A percentile compares a stretch with the other conserved stretches of the same genome.
These are phyloP conservation scores for Apostasia ramifera DNA, from an alignment of 106 monocot species.

Conservation along the genomic window DNA sequence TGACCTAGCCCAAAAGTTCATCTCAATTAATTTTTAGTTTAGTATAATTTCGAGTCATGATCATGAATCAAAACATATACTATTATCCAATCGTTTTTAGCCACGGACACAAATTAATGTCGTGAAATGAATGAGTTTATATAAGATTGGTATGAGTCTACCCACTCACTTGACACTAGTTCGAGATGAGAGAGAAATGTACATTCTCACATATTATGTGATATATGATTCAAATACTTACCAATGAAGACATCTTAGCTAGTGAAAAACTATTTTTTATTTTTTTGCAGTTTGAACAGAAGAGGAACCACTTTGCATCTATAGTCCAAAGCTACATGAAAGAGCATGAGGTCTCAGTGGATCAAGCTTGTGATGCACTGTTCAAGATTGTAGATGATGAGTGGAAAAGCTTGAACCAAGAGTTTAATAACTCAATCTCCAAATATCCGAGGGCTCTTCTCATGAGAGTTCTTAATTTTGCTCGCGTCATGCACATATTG, in stretches of 20 bases:
- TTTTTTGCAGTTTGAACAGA: conserved; percentile 7
- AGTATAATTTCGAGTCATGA: too few relatives aligned
- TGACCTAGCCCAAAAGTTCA: too few relatives aligned
- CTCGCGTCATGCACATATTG: not conserved
- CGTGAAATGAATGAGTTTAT: too few relatives aligned
- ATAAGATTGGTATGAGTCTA: too few relatives aligned
- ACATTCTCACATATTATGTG: not conserved
- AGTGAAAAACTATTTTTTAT: not conserved
- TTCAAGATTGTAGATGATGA: conserved; percentile 2
- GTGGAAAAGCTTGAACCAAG: conserved; percentile 13
- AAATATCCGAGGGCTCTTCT: not conserved
- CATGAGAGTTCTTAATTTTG: not conserved
- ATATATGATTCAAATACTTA: not conserved
- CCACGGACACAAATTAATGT: too few relatives aligned
- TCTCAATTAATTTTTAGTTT: too few relatives aligned
- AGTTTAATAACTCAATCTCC: not conserved
- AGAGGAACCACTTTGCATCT: not conserved
- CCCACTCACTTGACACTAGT: too few relatives aligned
- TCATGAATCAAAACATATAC: too few relatives aligned
- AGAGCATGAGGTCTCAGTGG: conserved; percentile 4
- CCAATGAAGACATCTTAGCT: too few relatives aligned
- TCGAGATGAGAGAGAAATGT: too few relatives aligned
- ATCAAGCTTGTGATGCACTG: conserved; percentile 2
- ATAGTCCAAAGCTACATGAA: conserved; percentile 13
- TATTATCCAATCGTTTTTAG: too few relatives aligned